phyloP scores from a whole-genome alignment of 2,329 filamentous ascomycete genomes.

The Hymenoscyphus linearis region DNA sequence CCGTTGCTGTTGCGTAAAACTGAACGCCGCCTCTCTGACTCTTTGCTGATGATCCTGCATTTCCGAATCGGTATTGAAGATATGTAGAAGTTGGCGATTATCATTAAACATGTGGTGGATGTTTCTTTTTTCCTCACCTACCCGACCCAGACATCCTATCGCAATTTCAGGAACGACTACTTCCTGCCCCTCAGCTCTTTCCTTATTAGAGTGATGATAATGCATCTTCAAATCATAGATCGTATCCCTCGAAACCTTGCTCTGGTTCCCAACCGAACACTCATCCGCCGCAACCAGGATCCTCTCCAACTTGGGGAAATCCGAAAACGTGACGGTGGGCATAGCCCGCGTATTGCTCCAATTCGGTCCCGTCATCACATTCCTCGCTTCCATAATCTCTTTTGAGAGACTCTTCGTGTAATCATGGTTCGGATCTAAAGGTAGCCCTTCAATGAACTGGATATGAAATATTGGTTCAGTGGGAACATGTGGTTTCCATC shows the following conservation, averaged over 20 bases:
- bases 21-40: constrained; percentile 18
- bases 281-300: constrained; percentile 23
- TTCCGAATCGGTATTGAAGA: constrained; percentile 15
- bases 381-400: constrained; percentile 10
- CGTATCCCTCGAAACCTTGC: constrained; percentile 19
- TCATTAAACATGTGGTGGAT: constrained; percentile 16
- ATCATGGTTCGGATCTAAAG: constrained; percentile 5
- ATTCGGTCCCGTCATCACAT: constrained; percentile 25
- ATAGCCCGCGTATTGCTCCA: constrained; percentile 15
- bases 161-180: constrained; percentile 17
- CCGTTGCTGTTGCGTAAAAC: constrained; percentile 15
- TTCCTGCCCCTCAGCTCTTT: background rate
- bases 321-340: constrained; percentile 14
- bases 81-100: constrained; percentile 17
- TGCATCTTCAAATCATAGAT: constrained; percentile 21
- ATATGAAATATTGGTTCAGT: too few species aligned
- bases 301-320: constrained; percentile 9
- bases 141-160: constrained; percentile 23
- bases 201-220: constrained; percentile 12
- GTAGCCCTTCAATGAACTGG: too few species aligned
- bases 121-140: constrained; percentile 14
- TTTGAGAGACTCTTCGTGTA: constrained; percentile 15
- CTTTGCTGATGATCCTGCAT: constrained; percentile 17
- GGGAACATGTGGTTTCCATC: constrained; percentile 13
- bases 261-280: constrained; percentile 20